These are phyloP conservation scores for Clonostachys sp. DNA, from an alignment of 2,329 filamentous ascomycete genomes.

Conservation along the genomic window DNA sequence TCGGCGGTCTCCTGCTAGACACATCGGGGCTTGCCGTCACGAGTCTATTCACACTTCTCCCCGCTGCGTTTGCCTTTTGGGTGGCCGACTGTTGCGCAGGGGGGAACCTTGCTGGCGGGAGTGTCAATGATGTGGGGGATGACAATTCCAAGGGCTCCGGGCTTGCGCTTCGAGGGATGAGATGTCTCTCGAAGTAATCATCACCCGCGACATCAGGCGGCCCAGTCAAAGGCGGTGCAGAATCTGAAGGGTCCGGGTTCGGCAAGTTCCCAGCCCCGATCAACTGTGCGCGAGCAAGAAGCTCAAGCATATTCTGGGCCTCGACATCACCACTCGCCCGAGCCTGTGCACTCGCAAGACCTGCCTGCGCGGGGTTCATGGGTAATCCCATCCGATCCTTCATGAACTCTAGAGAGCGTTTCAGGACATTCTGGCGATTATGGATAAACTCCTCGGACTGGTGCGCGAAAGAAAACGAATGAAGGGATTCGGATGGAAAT, in stretches of 20 bases:
- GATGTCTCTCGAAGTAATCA: conserved; percentile 84
- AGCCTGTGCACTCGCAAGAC: conserved; percentile 78
- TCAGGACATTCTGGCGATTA: conserved; percentile 87
- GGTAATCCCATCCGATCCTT: conserved; percentile 85
- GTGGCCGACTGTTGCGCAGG: conserved; percentile 8
- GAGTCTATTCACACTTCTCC: conserved; percentile 18
- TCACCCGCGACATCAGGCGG: conserved; percentile 63
- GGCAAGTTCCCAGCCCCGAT: conserved; percentile 64
- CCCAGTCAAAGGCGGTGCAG: conserved; percentile 66
- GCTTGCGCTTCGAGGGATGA: conserved; percentile 51
- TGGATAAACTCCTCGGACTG: conserved; percentile 91
- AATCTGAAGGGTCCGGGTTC: conserved; percentile 34
- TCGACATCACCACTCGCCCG: conserved; percentile 79
- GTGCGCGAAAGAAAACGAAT: conserved; percentile 97
- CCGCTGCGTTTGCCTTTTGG: conserved; percentile 40
- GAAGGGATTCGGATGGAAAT: conserved; percentile 92
- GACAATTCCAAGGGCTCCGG: conserved; percentile 28
- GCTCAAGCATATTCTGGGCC: conserved; percentile 84
- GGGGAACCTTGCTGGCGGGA: conserved; percentile 8
- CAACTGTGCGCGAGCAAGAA: conserved; percentile 77
- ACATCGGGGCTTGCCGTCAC: conserved; percentile 52
- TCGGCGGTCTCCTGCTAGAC: conserved; percentile 43
- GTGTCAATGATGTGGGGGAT: not conserved
- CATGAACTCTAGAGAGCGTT: conserved; percentile 95
- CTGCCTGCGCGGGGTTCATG: conserved; percentile 59